phyloP scores from a whole-genome alignment of 208 protist species.

The Angomonas deanei region DNA sequence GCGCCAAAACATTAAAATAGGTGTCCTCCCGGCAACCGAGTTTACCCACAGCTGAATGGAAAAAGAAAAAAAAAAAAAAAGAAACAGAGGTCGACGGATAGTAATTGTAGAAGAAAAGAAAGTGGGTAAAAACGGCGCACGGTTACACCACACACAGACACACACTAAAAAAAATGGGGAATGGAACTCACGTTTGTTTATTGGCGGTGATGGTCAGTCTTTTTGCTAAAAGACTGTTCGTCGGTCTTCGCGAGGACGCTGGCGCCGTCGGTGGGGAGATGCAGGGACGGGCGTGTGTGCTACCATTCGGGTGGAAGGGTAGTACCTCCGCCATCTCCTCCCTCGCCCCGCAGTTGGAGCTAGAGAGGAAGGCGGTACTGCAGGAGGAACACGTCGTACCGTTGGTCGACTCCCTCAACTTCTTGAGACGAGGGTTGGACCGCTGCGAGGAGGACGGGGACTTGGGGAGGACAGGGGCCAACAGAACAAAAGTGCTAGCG shows the following conservation, averaged over 20 bases:
- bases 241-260: slow-evolving; percentile 2
- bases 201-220: too few species aligned
- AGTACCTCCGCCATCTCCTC: neutral
- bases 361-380: slow-evolving; percentile 20
- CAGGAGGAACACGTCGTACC: neutral
- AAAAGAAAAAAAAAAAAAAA: slow-evolving; percentile 9
- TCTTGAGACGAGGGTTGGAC: neutral
- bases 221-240: too few species aligned
- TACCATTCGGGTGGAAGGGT: neutral
- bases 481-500: neutral
- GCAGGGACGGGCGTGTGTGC: neutral
- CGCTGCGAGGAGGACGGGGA: neutral
- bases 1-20: too few species aligned
- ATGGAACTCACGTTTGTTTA: too few species aligned
- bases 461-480: neutral
- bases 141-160: too few species aligned
- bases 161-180: too few species aligned
- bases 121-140: too few species aligned
- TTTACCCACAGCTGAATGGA: slow-evolving; percentile 1
- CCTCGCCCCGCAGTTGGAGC: slow-evolving; percentile 8
- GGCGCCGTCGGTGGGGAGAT: slow-evolving; percentile 5
- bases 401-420: slow-evolving; percentile 1
- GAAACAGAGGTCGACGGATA: slow-evolving; percentile 8
- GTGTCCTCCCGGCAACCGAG: too few species aligned
- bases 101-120: neutral